A percentile compares a stretch with the other conserved stretches of the same genome.
These are phyloP conservation scores for Acacia melanoxylon DNA, from an alignment of 306 rosid species.

Conservation along the genomic window DNA sequence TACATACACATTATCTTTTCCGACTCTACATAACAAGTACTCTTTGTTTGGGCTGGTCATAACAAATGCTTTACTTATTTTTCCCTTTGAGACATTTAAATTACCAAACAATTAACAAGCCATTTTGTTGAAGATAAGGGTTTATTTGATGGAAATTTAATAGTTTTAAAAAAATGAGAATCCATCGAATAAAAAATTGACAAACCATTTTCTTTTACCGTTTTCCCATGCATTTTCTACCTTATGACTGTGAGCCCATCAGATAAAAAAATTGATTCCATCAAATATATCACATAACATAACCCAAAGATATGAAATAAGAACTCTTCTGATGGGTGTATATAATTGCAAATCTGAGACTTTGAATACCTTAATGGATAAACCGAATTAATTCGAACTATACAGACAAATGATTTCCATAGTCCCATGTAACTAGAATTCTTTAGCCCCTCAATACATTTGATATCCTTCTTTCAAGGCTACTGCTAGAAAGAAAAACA, in stretches of 20 bases:
- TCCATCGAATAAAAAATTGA: not conserved
- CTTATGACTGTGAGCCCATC: not conserved
- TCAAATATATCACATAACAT: not conserved
- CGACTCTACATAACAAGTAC: not conserved
- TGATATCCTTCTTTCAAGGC: constrained; percentile 15
- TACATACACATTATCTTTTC: no score
- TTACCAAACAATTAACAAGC: not conserved
- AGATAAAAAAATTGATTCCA: not conserved
- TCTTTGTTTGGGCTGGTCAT: no score
- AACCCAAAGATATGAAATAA: not conserved
- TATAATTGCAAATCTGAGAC: not conserved
- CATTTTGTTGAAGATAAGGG: not conserved
- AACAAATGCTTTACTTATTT: not conserved
- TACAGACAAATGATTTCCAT: constrained; percentile 24
- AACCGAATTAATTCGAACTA: constrained; percentile 27
- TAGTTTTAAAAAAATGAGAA: not conserved
- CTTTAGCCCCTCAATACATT: constrained; percentile 26
- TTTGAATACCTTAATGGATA: constrained; percentile 23
- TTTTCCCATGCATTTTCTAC: not conserved
- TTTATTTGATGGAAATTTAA: not conserved
- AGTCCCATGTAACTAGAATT: constrained; percentile 20
- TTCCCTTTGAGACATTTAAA: not conserved
- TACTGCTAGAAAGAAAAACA: constrained; percentile 17
- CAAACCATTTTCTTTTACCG: not conserved
- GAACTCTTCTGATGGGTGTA: not conserved